Evolutionary conservation across 371 early-diverging fungal genomes (phyloP).

Genomic region (Zychaea mexicana): DNA sequence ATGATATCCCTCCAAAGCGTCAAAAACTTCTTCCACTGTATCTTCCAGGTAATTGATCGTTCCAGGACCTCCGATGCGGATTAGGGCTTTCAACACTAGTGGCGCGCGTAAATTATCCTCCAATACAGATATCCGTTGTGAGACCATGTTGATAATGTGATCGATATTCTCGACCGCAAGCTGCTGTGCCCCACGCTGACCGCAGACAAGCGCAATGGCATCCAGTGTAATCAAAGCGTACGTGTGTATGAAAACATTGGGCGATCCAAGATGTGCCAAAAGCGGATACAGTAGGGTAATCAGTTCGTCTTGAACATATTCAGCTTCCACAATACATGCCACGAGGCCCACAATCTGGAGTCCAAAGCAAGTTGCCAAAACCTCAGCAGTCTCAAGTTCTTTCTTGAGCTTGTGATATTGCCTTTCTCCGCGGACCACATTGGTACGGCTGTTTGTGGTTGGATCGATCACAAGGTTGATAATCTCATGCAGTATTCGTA

Average conservation of each 20-base stretch:
- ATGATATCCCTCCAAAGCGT: conserved; percentile 55
- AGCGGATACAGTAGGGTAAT: conserved; percentile 62
- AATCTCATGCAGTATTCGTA: conserved; percentile 23
- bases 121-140: conserved; percentile 49
- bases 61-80: conserved; percentile 48
- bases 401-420: not conserved
- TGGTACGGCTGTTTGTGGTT: not conserved
- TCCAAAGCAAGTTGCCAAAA: conserved; percentile 33
- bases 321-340: conserved; percentile 19
- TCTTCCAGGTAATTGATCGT: conserved; percentile 58
- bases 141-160: conserved; percentile 62
- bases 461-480: conserved; percentile 18
- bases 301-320: conserved; percentile 36
- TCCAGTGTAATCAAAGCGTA: conserved; percentile 45
- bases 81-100: conserved; percentile 56
- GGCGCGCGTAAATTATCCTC: conserved; percentile 49
- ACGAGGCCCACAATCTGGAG: conserved; percentile 34
- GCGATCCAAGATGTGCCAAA: conserved; percentile 55
- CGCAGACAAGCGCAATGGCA: conserved; percentile 35
- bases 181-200: conserved; percentile 24
- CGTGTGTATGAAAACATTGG: conserved; percentile 35
- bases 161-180: conserved; percentile 63
- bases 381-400: conserved; percentile 14
- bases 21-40: conserved; percentile 61
- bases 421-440: not conserved